Evolutionary conservation across 1,284 basidiomycete genomes (phyloP).

Genomic region (Ceratobasidium sp.): DNA sequence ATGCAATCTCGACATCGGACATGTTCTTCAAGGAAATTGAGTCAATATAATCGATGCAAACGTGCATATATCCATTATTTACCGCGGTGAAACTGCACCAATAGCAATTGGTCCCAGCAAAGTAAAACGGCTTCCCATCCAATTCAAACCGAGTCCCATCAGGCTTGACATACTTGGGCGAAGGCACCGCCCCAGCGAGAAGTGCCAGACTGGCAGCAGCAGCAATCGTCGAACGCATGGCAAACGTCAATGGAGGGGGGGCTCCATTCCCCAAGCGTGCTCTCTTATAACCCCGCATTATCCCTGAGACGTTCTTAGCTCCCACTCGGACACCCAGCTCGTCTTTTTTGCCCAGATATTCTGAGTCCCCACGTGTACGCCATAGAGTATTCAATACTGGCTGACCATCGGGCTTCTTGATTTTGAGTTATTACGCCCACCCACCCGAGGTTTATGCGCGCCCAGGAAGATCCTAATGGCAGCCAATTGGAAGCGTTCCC

Average conservation of each 20-base stretch:
- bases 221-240: conserved; percentile 24
- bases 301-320: conserved; percentile 25
- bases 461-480: neutral
- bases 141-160: conserved; percentile 40
- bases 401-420: conserved; percentile 3
- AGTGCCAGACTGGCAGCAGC: conserved; percentile 24
- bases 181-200: conserved; percentile 23
- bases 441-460: conserved; percentile 27
- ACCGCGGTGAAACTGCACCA: conserved; percentile 46
- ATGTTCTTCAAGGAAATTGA: conserved; percentile 32
- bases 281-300: conserved; percentile 3
- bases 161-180: conserved; percentile 29
- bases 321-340: neutral
- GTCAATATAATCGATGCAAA: neutral
- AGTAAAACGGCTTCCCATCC: conserved; percentile 53
- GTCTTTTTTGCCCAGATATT: conserved; percentile 7
- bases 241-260: neutral
- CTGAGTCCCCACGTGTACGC: conserved; percentile 18
- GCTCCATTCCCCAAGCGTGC: conserved; percentile 3
- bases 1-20: conserved; percentile 42
- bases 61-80: neutral
- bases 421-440: conserved; percentile 19
- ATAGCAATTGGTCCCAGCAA: conserved; percentile 69
- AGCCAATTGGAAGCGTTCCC: conserved; percentile 27
- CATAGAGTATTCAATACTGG: neutral